Conservation (phyloP, 2,329 filamentous ascomycete genomes). For the Celoporthe dispersa region DNA sequence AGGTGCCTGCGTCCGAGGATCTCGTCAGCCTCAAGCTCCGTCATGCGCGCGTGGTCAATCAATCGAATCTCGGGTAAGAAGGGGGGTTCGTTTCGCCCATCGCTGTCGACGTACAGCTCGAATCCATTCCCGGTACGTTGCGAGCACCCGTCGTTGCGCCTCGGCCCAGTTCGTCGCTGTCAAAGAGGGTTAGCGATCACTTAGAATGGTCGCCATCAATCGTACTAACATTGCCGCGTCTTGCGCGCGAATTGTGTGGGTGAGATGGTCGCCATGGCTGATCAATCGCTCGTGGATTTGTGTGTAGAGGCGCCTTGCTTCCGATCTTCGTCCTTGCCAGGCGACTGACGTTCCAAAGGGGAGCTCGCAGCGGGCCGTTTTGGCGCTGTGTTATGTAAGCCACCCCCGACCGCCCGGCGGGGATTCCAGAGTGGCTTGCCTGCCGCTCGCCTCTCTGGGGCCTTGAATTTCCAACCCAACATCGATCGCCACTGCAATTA, state of each 20-base stretch:
- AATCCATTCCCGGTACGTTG: conserved; percentile 93
- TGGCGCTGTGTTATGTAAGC: conserved; percentile 18
- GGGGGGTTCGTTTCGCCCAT: conserved; percentile 9
- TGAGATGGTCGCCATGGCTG: conserved; percentile 78
- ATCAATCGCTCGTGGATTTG: conserved; percentile 42
- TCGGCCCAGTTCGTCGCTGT: conserved; percentile 87
- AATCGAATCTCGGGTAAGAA: background rate
- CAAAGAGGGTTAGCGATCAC: conserved; percentile 41
- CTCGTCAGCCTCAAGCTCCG: conserved; percentile 14
- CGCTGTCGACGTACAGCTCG: conserved; percentile 76
- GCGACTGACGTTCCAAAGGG: conserved; percentile 26
- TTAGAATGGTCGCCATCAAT: background rate
- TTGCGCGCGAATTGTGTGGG: conserved; percentile 88
- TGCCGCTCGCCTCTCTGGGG: conserved; percentile 10
- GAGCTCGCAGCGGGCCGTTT: conserved; percentile 18
- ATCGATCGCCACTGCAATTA: conserved; percentile 4
- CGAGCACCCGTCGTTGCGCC: conserved; percentile 83
- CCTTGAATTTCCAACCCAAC: conserved; percentile 17
- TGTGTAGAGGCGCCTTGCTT: conserved; percentile 38
- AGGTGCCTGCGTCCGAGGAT: conserved; percentile 68
- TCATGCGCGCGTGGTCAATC: background rate
- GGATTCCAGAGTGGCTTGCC: background rate
- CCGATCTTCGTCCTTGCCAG: conserved; percentile 31
- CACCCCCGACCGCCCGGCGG: background rate
- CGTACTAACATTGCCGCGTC: conserved; percentile 73